These are phyloP conservation scores for Nematocida sp. DNA, from an alignment of 371 early-diverging fungal species.

Conservation along the genomic window DNA sequence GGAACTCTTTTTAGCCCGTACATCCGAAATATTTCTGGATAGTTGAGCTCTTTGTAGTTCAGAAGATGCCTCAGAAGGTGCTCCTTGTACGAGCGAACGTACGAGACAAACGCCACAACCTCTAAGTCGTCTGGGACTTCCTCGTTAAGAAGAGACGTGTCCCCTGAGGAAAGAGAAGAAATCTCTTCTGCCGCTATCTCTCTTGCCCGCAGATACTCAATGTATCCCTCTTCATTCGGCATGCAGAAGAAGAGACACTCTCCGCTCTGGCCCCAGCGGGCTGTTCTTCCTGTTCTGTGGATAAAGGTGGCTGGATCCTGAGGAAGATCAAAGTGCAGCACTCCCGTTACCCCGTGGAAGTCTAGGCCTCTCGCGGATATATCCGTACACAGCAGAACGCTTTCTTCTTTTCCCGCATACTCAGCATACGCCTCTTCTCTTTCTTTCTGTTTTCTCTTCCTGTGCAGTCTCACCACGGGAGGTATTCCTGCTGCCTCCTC, in stretches of 20 bases:
- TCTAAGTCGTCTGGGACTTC: too few relatives aligned
- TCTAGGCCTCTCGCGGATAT: conserved; percentile 65
- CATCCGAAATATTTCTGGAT: conserved; percentile 50
- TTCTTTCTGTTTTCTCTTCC: conserved; percentile 60
- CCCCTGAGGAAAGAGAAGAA: background rate
- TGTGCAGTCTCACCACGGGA: too few relatives aligned
- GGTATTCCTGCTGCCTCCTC: too few relatives aligned
- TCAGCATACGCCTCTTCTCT: conserved; percentile 55
- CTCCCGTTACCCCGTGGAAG: conserved; percentile 59
- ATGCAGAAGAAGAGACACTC: conserved; percentile 70
- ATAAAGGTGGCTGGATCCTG: conserved; percentile 82
- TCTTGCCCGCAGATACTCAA: conserved; percentile 62
- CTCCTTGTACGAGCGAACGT: conserved; percentile 66
- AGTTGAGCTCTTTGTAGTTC: conserved; percentile 63
- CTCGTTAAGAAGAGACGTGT: background rate
- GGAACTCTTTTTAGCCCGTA: conserved; percentile 61
- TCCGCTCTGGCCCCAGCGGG: conserved; percentile 79
- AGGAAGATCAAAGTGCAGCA: conserved; percentile 55
- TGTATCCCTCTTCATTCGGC: conserved; percentile 60
- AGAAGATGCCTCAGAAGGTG: conserved; percentile 62
- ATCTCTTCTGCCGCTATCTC: too few relatives aligned
- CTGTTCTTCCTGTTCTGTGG: conserved; percentile 95
- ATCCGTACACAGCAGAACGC: conserved; percentile 63
- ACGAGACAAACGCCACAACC: conserved; percentile 66
- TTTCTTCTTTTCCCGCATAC: conserved; percentile 32